A percentile compares a stretch with the other conserved stretches of the same genome.
These are phyloP conservation scores for Dothistroma septosporum DNA, from an alignment of 2,329 filamentous ascomycete species.

Conservation along the genomic window DNA sequence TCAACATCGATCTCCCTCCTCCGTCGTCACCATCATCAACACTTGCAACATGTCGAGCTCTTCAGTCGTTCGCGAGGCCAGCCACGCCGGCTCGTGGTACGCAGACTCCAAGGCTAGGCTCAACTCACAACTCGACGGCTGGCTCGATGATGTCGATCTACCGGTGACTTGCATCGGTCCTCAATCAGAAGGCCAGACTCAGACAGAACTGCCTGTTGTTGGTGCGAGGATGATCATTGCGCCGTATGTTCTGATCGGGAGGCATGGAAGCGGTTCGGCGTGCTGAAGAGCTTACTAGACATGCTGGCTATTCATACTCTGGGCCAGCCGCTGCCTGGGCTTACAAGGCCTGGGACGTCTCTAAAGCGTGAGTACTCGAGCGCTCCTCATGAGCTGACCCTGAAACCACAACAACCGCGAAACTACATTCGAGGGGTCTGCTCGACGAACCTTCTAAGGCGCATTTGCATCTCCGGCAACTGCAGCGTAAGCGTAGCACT, in stretches of 20 bases:
- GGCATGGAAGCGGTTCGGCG: slow-evolving; percentile 8
- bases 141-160: slow-evolving; percentile 66
- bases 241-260: slow-evolving; percentile 57
- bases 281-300: slow-evolving; percentile 51
- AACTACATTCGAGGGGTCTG: not conserved
- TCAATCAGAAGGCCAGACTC: slow-evolving; percentile 37
- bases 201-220: slow-evolving; percentile 58
- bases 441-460: not conserved
- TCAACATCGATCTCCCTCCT: not conserved
- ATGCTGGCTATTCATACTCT: slow-evolving; percentile 91
- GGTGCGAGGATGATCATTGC: slow-evolving; percentile 84
- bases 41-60: slow-evolving; percentile 21
- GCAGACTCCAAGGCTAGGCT: slow-evolving; percentile 58
- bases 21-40: not conserved
- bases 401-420: not conserved
- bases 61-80: slow-evolving; percentile 52
- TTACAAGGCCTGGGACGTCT: slow-evolving; percentile 82
- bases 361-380: slow-evolving; percentile 55
- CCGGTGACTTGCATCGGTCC: slow-evolving; percentile 59
- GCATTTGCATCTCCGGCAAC: not conserved
- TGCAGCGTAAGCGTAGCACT: not conserved
- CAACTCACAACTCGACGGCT: slow-evolving; percentile 65
- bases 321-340: slow-evolving; percentile 91
- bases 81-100: slow-evolving; percentile 90
- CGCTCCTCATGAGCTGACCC: not conserved